phyloP scores from a whole-genome alignment of 345 rosid species.

The Eucalyptus decipiens region DNA sequence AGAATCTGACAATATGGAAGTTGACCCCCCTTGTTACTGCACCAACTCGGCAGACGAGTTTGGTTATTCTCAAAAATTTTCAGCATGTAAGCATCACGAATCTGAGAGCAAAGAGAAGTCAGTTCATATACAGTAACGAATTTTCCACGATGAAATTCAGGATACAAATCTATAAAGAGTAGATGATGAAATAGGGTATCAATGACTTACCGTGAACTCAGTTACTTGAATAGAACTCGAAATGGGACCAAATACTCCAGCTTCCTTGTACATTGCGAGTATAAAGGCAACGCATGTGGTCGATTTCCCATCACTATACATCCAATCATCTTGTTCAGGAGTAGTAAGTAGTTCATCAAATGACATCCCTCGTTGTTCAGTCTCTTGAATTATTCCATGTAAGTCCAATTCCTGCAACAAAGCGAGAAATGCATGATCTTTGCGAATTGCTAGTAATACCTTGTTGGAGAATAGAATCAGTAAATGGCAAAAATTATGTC shows the following conservation, averaged over 20 bases:
- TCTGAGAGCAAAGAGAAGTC: conserved; percentile 14
- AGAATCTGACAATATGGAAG: conserved; percentile 79
- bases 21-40: conserved; percentile 36
- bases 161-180: not conserved
- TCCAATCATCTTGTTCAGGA: conserved; percentile 95
- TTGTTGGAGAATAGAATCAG: not conserved
- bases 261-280: conserved; percentile 87
- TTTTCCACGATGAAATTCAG: not conserved
- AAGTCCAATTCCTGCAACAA: conserved; percentile 63
- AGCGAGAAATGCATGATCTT: not conserved
- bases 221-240: conserved; percentile 83
- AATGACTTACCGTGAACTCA: conserved; percentile 72
- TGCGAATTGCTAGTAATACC: not conserved
- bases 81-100: conserved; percentile 88
- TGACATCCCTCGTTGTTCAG: conserved; percentile 67
- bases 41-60: conserved; percentile 79
- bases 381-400: conserved; percentile 61
- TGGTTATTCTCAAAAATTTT: conserved; percentile 59
- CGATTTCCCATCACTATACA: conserved; percentile 92
- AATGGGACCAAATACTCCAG: conserved; percentile 67
- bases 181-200: not conserved
- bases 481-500: not conserved
- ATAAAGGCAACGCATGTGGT: conserved; percentile 93
- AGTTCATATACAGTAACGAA: not conserved
- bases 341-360: conserved; percentile 81